A percentile compares a stretch with the other conserved stretches of the same genome.
Evolutionary conservation across 345 rosid species (phyloP).

Genomic region (Pistacia vera): DNA sequence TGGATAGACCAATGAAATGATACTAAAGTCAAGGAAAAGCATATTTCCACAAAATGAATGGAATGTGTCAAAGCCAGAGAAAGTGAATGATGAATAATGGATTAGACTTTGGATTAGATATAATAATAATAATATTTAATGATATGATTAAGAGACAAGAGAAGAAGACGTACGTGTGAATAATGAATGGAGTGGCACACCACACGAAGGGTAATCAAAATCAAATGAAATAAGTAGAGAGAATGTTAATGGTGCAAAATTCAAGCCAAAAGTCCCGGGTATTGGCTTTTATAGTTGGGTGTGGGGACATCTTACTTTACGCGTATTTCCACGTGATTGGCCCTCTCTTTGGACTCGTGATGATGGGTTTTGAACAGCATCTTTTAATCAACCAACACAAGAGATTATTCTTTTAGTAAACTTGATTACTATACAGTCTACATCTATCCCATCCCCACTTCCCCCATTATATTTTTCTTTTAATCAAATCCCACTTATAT

Average conservation of each 20-base stretch:
- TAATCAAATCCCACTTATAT: not conserved
- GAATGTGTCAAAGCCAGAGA: too few relatives aligned
- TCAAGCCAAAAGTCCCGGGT: slow-evolving; percentile 54
- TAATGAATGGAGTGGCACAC: slow-evolving; percentile 8
- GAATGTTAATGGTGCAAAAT: slow-evolving; percentile 21
- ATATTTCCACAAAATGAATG: too few relatives aligned
- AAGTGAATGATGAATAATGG: too few relatives aligned
- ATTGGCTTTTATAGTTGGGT: slow-evolving; percentile 36
- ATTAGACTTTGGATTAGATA: too few relatives aligned
- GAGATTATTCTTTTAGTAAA: slow-evolving; percentile 37
- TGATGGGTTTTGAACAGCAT: slow-evolving; percentile 44
- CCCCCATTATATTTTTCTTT: not conserved
- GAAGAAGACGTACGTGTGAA: slow-evolving; percentile 24
- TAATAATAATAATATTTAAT: too few relatives aligned
- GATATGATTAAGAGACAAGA: too few relatives aligned
- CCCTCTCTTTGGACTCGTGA: slow-evolving; percentile 29
- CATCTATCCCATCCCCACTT: slow-evolving; percentile 11
- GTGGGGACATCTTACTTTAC: slow-evolving; percentile 49
- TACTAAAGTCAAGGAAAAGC: too few relatives aligned
- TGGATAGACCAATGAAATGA: too few relatives aligned
- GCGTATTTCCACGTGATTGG: slow-evolving; percentile 48
- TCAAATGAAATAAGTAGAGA: not conserved
- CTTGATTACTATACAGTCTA: slow-evolving; percentile 35
- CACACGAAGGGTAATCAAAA: too few relatives aligned
- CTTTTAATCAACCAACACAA: slow-evolving; percentile 19